Conservation (phyloP, 2,329 filamentous ascomycete genomes). For the Cyanodermella asteris region DNA sequence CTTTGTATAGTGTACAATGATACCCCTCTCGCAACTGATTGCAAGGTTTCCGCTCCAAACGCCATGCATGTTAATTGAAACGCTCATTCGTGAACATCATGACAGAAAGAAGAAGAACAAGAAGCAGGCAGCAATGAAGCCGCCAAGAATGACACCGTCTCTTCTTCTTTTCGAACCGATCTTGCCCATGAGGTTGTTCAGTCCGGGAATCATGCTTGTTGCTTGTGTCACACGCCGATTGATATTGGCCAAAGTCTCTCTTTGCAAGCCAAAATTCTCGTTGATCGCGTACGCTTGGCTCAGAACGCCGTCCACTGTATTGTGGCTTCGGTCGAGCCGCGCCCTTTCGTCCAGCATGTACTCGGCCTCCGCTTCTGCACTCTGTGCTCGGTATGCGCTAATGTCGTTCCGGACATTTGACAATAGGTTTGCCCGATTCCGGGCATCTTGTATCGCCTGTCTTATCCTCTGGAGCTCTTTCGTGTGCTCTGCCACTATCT, state of each 20-base stretch:
- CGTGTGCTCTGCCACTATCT: slow-evolving; percentile 71
- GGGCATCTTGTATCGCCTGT: slow-evolving; percentile 49
- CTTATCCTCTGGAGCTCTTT: slow-evolving; percentile 60
- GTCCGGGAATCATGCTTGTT: slow-evolving; percentile 74
- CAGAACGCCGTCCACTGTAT: slow-evolving; percentile 70
- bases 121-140: slow-evolving; percentile 82
- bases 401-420: slow-evolving; percentile 84
- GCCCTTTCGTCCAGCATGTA: slow-evolving; percentile 88
- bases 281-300: slow-evolving; percentile 94
- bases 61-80: slow-evolving; percentile 1
- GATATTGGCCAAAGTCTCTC: slow-evolving; percentile 71
- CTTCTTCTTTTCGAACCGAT: slow-evolving; percentile 90
- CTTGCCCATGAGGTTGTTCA: slow-evolving; percentile 76
- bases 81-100: no score
- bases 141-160: slow-evolving; percentile 80
- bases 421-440: slow-evolving; percentile 74
- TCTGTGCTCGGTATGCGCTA: slow-evolving; percentile 55
- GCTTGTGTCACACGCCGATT: slow-evolving; percentile 77
- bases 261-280: slow-evolving; percentile 69
- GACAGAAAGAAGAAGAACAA: slow-evolving; percentile 62
- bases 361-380: slow-evolving; percentile 61
- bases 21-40: slow-evolving; percentile 5
- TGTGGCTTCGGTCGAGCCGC: slow-evolving; percentile 73
- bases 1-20: slow-evolving; percentile 1
- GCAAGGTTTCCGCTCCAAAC: slow-evolving; percentile 3